phyloP scores from a whole-genome alignment of 2,329 filamentous ascomycete genomes.

The Elsinoe australis region DNA sequence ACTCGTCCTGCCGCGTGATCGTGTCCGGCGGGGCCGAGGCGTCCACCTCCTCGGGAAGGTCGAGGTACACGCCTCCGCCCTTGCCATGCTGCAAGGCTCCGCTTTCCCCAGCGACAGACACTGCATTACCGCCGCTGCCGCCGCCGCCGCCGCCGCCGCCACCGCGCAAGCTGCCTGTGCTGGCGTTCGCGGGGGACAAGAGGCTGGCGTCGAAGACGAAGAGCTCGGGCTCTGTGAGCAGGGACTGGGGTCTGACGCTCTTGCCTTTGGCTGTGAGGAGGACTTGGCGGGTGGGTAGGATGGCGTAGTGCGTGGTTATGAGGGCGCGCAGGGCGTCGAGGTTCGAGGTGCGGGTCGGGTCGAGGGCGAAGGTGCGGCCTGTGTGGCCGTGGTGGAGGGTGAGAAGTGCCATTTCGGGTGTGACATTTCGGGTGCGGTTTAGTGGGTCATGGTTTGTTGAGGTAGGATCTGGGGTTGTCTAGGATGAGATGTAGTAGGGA shows the following conservation, averaged over 20 bases:
- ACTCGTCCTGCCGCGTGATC: slow-evolving; percentile 68
- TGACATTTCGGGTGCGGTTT: not conserved
- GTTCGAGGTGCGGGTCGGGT: slow-evolving; percentile 65
- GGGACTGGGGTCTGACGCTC: slow-evolving; percentile 70
- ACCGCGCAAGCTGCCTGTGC: slow-evolving; percentile 26
- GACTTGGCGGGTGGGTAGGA: slow-evolving; percentile 73
- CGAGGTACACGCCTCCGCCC: slow-evolving; percentile 43
- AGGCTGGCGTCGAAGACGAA: slow-evolving; percentile 79
- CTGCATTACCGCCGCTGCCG: slow-evolving; percentile 23
- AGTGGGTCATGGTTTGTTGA: not conserved
- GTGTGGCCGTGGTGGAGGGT: slow-evolving; percentile 89
- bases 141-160: slow-evolving; percentile 21
- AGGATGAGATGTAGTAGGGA: no score
- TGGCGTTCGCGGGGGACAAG: slow-evolving; percentile 37
- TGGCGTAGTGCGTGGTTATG: slow-evolving; percentile 65
- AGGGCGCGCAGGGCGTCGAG: slow-evolving; percentile 79
- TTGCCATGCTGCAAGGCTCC: no score
- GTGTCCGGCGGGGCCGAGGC: slow-evolving; percentile 66
- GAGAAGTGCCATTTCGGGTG: slow-evolving; percentile 62
- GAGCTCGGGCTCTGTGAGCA: slow-evolving; percentile 79
- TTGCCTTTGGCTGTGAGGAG: slow-evolving; percentile 78
- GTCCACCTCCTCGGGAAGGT: slow-evolving; percentile 51
- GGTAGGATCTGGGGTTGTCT: not conserved
- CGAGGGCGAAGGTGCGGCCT: slow-evolving; percentile 74
- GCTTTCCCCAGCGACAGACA: no score